Conservation (phyloP, 2,329 filamentous ascomycete genomes). For the Fusarium duplospermum region DNA sequence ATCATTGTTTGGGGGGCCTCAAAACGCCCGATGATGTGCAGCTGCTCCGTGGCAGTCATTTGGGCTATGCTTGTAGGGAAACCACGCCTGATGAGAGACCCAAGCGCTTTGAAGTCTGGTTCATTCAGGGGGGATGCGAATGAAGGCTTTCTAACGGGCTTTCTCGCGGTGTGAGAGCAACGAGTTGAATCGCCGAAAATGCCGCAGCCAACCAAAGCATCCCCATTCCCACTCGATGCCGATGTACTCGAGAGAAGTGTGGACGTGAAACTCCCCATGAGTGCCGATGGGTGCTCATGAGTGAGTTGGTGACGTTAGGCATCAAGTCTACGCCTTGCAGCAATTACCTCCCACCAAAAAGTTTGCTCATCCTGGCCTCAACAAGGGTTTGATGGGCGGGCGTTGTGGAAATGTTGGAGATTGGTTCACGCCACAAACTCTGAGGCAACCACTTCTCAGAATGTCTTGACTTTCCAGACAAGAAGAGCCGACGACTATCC, state of each 20-base stretch:
- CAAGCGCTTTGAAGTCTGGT: neutral
- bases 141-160: neutral
- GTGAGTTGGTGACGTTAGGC: neutral
- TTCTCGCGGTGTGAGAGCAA: neutral
- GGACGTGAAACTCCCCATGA: neutral
- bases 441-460: neutral
- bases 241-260: neutral
- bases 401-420: neutral
- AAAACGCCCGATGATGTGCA: neutral
- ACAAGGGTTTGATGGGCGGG: neutral
- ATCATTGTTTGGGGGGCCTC: constrained; percentile 13
- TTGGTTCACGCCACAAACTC: neutral
- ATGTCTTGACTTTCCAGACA: neutral
- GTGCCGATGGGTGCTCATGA: too few species aligned
- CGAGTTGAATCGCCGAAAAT: neutral
- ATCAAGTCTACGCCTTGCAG: neutral
- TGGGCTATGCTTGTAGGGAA: neutral
- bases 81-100: neutral
- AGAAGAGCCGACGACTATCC: neutral
- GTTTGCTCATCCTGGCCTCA: neutral
- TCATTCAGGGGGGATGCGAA: neutral
- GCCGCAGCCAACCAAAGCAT: neutral
- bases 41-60: neutral
- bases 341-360: neutral
- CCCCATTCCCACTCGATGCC: neutral